Evolutionary conservation across 1,139 yeast species (phyloP), one percentile per base, ranked within the genome.

Genomic region (Saccharomyces hybrid): DNA sequence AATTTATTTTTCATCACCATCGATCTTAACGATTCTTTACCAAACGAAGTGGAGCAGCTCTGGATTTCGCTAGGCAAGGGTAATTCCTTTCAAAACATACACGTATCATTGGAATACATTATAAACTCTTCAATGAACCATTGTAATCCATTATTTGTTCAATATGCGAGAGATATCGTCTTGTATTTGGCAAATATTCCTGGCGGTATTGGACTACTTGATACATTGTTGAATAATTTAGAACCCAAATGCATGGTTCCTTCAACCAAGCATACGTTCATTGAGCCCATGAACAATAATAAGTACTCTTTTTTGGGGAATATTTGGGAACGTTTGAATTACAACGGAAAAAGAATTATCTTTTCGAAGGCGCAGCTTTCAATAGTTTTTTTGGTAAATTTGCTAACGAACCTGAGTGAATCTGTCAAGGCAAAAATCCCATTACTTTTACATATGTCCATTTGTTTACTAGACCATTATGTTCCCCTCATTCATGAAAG

Each of bases 51-150:
- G 8, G 98, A 91, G 67, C 95, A 96, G 0, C 71, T 93, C 42
- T 95, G 99, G 99, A 89, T 88, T 3, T 95, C 97, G 0, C 75
- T 93, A 42, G 96, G 95, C 1, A 82, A 82, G 53, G 86, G 85
- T 3, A 75, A 77, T n/a, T 79, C 80, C 42, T 78, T 83, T 9
- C 78, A 77, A 9, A 91, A 93, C 64, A 84, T 86, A 41, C 84
- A 84, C 55, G 82, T 81, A 7, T 86, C 90, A 19, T 71, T 88
- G 63, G 88, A 84, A 50, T 93, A 82, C 64, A 75, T 90, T 44
- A 76, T 89, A 51, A 77, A 76, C 32, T 82, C 84, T 49, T 85
- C 96, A 48, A 74, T 91, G 54, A 83, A 83, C 49, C 77, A 86
- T 54, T 81, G 88, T 58, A 88, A 85, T 61, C 81, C 95, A 0